phyloP scores from a whole-genome alignment of 768 basidiomycete genomes.

The Suillus decipiens region DNA sequence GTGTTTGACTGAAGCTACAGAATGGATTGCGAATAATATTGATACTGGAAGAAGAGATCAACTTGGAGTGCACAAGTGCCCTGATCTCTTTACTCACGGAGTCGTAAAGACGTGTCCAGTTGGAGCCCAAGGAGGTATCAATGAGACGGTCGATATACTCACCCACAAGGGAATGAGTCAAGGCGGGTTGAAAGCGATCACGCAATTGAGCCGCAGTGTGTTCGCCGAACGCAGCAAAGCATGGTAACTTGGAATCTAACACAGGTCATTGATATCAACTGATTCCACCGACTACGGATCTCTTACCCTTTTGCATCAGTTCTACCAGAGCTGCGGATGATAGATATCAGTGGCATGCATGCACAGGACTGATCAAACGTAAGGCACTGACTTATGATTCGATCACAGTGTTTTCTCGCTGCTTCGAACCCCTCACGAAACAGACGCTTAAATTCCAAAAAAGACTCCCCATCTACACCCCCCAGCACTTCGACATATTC shows the following conservation, averaged over 20 bases:
- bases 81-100: slow-evolving; percentile 55
- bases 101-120: slow-evolving; percentile 96
- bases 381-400: slow-evolving; percentile 77
- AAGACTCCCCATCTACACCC: slow-evolving; percentile 74
- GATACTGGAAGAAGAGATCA: slow-evolving; percentile 55
- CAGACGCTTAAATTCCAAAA: slow-evolving; percentile 79
- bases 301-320: slow-evolving; percentile 92
- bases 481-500: slow-evolving; percentile 98
- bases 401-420: slow-evolving; percentile 93
- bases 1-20: slow-evolving; percentile 40
- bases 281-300: slow-evolving; percentile 5
- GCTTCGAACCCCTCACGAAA: slow-evolving; percentile 95
- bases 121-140: slow-evolving; percentile 85
- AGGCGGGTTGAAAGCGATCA: slow-evolving; percentile 90
- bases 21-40: slow-evolving; percentile 94
- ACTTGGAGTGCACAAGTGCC: background rate
- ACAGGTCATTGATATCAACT: slow-evolving; percentile 12
- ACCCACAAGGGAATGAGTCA: slow-evolving; percentile 82
- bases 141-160: slow-evolving; percentile 91
- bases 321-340: slow-evolving; percentile 77
- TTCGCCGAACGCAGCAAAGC: slow-evolving; percentile 88
- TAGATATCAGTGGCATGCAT: slow-evolving; percentile 11
- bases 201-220: slow-evolving; percentile 86
- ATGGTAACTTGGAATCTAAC: slow-evolving; percentile 84
- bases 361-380: background rate